Evolutionary conservation across 106 monocot genomes (phyloP).

Genomic region (Dactylorhiza incarnata): DNA sequence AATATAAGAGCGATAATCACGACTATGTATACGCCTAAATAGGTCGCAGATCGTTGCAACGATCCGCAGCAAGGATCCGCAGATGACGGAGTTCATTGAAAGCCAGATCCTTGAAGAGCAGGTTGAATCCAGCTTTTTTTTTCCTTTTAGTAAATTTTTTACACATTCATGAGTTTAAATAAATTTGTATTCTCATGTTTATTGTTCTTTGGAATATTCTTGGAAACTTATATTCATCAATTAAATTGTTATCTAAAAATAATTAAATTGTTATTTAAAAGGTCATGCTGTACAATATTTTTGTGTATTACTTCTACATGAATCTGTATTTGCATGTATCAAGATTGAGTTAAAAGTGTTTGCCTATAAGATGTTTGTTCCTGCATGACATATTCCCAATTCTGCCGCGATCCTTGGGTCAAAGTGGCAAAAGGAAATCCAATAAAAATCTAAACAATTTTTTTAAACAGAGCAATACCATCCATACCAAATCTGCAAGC

Average conservation of each 20-base stretch:
- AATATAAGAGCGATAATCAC: neutral
- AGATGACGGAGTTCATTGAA: constrained; percentile 69
- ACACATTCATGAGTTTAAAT: neutral
- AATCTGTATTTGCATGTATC: neutral
- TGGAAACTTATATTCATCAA: neutral
- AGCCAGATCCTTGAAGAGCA: constrained; percentile 78
- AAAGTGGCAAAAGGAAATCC: too few species aligned
- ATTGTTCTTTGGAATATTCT: neutral
- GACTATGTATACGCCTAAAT: constrained; percentile 7
- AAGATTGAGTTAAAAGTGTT: too few species aligned
- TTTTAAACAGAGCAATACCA: too few species aligned
- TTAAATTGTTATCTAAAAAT: neutral
- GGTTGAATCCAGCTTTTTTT: constrained; percentile 21
- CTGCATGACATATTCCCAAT: too few species aligned
- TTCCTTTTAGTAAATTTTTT: neutral
- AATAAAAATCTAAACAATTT: too few species aligned
- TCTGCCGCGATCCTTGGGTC: too few species aligned
- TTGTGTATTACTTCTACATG: neutral
- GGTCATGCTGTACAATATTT: too few species aligned
- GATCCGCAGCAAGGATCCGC: too few species aligned
- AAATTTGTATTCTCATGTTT: neutral
- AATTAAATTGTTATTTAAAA: too few species aligned
- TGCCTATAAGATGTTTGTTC: too few species aligned
- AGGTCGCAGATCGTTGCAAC: constrained; percentile 32
- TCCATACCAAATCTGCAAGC: too few species aligned